Evolutionary conservation across 1,284 basidiomycete genomes (phyloP).

Genomic region (Trichosporon coremiiforme): DNA sequence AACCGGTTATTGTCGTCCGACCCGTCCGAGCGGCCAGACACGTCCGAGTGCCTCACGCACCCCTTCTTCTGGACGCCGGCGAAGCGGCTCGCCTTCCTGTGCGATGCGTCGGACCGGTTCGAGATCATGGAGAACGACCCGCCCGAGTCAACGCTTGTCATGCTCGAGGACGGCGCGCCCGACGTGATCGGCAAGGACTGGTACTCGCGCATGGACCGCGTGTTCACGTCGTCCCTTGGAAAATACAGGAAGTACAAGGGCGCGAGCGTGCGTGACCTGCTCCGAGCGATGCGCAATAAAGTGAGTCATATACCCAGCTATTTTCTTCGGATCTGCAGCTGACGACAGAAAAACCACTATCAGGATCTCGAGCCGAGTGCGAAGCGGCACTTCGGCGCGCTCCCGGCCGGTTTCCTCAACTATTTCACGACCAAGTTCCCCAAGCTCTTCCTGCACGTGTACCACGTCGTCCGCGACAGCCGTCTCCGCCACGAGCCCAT

Average conservation of each 20-base stretch:
- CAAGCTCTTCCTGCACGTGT: slow-evolving; percentile 85
- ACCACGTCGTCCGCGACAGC: slow-evolving; percentile 70
- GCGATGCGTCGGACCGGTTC: slow-evolving; percentile 95
- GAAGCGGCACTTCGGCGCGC: slow-evolving; percentile 78
- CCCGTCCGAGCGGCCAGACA: slow-evolving; percentile 78
- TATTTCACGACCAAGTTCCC: slow-evolving; percentile 96
- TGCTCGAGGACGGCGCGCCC: slow-evolving; percentile 71
- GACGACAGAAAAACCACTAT: slow-evolving; percentile 88
- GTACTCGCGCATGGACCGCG: slow-evolving; percentile 80
- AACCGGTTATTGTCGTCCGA: slow-evolving; percentile 72
- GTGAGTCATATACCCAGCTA: slow-evolving; percentile 58
- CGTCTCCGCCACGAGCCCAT: slow-evolving; percentile 73
- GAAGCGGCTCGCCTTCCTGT: slow-evolving; percentile 84
- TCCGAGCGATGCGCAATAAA: slow-evolving; percentile 93
- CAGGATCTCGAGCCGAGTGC: slow-evolving; percentile 84
- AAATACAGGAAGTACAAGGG: slow-evolving; percentile 97
- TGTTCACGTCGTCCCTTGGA: slow-evolving; percentile 89
- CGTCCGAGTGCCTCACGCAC: slow-evolving; percentile 79
- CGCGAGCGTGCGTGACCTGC: slow-evolving; percentile 81
- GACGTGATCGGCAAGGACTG: slow-evolving; percentile 81
- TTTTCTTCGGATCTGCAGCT: slow-evolving; percentile 21
- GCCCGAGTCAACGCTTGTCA: slow-evolving; percentile 71
- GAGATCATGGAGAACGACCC: slow-evolving; percentile 96
- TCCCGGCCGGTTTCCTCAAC: slow-evolving; percentile 87
- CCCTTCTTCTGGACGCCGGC: slow-evolving; percentile 96